Evolutionary conservation across 225 moss, liverwort and hornwort genomes (phyloP).

Genomic region (Straminergon stramineum): DNA sequence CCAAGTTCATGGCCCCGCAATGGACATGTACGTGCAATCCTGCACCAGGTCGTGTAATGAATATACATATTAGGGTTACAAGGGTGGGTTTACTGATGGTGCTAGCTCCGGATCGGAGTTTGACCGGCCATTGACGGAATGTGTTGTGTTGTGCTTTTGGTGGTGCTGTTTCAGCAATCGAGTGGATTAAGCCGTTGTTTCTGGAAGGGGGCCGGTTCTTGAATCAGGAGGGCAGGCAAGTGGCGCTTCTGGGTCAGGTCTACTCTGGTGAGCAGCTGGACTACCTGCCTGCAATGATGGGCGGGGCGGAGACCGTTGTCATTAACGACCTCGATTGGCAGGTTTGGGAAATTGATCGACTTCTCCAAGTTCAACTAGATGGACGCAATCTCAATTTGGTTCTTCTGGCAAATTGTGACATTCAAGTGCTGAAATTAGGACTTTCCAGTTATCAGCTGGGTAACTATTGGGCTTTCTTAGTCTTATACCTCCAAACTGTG

Average conservation of each 20-base stretch:
- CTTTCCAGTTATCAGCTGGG: neutral
- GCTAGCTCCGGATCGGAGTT: neutral
- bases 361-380: neutral
- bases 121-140: neutral
- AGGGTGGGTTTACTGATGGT: too few species aligned
- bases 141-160: neutral
- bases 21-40: constrained; percentile 47
- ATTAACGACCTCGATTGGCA: constrained; percentile 90
- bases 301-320: constrained; percentile 61
- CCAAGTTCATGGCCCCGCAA: constrained; percentile 51
- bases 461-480: neutral
- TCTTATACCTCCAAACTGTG: neutral
- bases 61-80: neutral
- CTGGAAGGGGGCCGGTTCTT: constrained; percentile 55
- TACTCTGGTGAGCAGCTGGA: constrained; percentile 71
- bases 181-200: constrained; percentile 54
- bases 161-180: constrained; percentile 47
- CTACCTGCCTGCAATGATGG: constrained; percentile 62
- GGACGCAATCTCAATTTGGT: constrained; percentile 22
- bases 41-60: neutral
- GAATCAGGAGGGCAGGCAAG: constrained; percentile 47
- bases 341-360: constrained; percentile 14
- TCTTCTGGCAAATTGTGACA: neutral
- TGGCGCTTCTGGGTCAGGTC: constrained; percentile 70
- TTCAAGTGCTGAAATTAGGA: neutral